Percentiles rank a stretch among this genome's conserved stretches.
Conservation (phyloP, 176 grass and related monocot genomes). For the Rhynchospora pubera region DNA sequence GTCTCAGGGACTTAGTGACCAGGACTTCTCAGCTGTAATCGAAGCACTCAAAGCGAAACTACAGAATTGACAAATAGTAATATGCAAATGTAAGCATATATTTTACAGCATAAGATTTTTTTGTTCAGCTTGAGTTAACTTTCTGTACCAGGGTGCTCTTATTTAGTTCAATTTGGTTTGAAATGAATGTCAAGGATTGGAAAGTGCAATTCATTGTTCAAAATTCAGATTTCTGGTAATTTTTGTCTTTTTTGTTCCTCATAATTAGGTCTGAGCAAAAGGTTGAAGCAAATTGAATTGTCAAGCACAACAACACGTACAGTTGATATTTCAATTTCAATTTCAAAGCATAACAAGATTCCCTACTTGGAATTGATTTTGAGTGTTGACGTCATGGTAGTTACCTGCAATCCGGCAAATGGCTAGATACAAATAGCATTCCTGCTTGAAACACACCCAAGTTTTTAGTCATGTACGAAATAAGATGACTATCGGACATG, state of each 20-base stretch:
- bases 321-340: not conserved
- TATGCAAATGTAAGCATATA: not conserved
- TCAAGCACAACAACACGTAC: not conserved
- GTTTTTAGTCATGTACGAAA: not conserved
- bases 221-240: not conserved
- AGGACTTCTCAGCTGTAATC: slow-evolving; percentile 76
- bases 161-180: not conserved
- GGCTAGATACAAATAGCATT: not conserved
- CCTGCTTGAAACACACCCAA: not conserved
- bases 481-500: not conserved
- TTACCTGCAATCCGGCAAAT: not conserved
- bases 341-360: not conserved
- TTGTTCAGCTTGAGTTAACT: not conserved
- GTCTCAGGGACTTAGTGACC: slow-evolving; percentile 55
- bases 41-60: slow-evolving; percentile 56
- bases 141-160: not conserved
- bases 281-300: not conserved
- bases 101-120: not conserved
- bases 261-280: not conserved
- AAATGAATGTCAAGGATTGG: not conserved
- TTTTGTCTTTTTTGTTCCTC: not conserved
- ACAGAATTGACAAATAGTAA: slow-evolving; percentile 16
- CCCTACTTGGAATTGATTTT: not conserved
- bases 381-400: not conserved
- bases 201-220: not conserved